These are phyloP conservation scores for Ascochyta rabiei DNA, from an alignment of 2,329 filamentous ascomycete genomes.

Conservation along the genomic window DNA sequence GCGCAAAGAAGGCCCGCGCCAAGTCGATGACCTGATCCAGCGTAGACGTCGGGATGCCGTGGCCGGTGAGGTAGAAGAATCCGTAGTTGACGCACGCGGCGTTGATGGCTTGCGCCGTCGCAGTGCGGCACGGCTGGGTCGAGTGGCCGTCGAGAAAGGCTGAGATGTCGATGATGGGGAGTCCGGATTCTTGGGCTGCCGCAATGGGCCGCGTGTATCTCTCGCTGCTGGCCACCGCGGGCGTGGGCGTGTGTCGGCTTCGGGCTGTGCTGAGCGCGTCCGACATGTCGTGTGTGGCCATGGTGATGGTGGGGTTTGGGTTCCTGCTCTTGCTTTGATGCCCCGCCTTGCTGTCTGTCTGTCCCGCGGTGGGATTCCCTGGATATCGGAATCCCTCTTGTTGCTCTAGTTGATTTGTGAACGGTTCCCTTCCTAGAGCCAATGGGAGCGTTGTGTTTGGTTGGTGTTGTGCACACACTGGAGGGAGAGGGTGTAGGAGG, in stretches of 20 bases:
- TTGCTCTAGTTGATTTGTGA: too few relatives aligned
- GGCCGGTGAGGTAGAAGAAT: slow-evolving; percentile 53
- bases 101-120: slow-evolving; percentile 42
- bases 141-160: slow-evolving; percentile 41
- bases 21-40: slow-evolving; percentile 39
- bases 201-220: slow-evolving; percentile 23
- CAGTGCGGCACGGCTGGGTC: slow-evolving; percentile 21
- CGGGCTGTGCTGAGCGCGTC: slow-evolving; percentile 18
- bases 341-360: not conserved
- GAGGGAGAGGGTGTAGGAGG: not conserved
- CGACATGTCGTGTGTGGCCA: slow-evolving; percentile 24
- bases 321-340: not conserved
- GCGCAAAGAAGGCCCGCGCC: slow-evolving; percentile 45
- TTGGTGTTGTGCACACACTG: not conserved
- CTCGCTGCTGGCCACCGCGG: slow-evolving; percentile 21
- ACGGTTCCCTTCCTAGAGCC: too few relatives aligned
- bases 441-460: not conserved
- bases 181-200: slow-evolving; percentile 24
- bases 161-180: slow-evolving; percentile 52
- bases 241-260: slow-evolving; percentile 22
- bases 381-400: not conserved
- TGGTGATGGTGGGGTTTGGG: not conserved
- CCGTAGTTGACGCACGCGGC: slow-evolving; percentile 48
- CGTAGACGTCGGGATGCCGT: slow-evolving; percentile 44
- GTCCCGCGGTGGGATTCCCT: not conserved